Percentiles rank a stretch among this genome's conserved stretches.
Conservation (phyloP, 2,329 filamentous ascomycete species). For the Chaetomiaceae sp. region DNA sequence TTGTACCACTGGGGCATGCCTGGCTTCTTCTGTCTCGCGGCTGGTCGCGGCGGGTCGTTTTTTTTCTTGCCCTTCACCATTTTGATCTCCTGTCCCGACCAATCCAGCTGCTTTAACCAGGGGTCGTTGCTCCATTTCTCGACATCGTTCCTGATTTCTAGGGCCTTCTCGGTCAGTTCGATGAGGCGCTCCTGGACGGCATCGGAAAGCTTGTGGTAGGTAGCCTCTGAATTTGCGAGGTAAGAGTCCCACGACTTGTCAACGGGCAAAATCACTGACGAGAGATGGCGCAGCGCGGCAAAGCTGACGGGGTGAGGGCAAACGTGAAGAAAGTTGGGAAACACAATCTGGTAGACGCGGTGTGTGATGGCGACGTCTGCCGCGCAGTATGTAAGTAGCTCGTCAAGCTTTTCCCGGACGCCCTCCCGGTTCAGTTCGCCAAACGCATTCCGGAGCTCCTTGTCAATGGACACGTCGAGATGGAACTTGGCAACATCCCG, state of each 20-base stretch:
- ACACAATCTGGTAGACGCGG: constrained; percentile 87
- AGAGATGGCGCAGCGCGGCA: constrained; percentile 86
- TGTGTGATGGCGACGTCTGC: constrained; percentile 92
- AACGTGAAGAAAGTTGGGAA: constrained; percentile 80
- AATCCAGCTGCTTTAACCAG: constrained; percentile 91
- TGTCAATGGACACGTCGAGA: constrained; percentile 86
- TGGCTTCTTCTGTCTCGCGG: constrained; percentile 82
- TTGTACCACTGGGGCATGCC: constrained; percentile 97
- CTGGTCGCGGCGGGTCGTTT: constrained; percentile 69
- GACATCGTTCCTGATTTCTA: constrained; percentile 66
- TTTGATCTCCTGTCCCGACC: constrained; percentile 86
- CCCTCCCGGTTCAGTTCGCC: constrained; percentile 71
- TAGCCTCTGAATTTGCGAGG: constrained; percentile 75
- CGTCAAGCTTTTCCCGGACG: constrained; percentile 67
- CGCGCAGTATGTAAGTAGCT: constrained; percentile 89
- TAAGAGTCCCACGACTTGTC: constrained; percentile 86
- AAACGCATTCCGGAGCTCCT: constrained; percentile 80
- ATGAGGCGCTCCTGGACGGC: constrained; percentile 74
- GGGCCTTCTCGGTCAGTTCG: constrained; percentile 68
- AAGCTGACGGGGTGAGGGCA: constrained; percentile 98
- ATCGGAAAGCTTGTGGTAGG: constrained; percentile 70
- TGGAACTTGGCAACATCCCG: constrained; percentile 96
- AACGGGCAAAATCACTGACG: constrained; percentile 86
- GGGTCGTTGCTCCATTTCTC: constrained; percentile 73
- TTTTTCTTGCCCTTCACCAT: constrained; percentile 93